phyloP scores from a whole-genome alignment of 805 yeast species.

The Hemisphaericaspora nanyangensis region DNA sequence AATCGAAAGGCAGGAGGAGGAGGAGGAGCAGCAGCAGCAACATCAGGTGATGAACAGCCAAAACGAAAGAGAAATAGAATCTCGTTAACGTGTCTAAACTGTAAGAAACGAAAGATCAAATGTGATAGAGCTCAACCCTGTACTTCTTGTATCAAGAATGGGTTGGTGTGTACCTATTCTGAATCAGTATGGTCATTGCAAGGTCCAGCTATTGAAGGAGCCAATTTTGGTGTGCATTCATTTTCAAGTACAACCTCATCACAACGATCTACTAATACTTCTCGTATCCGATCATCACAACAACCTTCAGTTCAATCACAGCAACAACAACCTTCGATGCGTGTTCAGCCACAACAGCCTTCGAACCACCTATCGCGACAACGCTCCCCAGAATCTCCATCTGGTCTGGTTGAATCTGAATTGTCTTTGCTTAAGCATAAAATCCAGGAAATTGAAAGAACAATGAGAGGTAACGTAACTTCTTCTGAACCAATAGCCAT shows the following conservation, averaged over 20 bases:
- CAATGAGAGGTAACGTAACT: not conserved
- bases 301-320: not conserved
- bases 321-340: not conserved
- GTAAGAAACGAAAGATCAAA: slow-evolving; percentile 34
- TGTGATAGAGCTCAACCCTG: slow-evolving; percentile 38
- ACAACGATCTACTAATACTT: not conserved
- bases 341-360: too few relatives aligned
- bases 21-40: not conserved
- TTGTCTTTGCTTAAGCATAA: slow-evolving; percentile 1
- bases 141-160: slow-evolving; percentile 25
- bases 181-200: slow-evolving; percentile 10
- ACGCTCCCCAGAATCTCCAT: too few relatives aligned
- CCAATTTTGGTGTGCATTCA: not conserved
- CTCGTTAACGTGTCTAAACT: slow-evolving; percentile 30
- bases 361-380: too few relatives aligned
- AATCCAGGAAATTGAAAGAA: not conserved
- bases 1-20: not conserved
- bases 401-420: not conserved
- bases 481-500: not conserved
- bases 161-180: slow-evolving; percentile 21
- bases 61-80: slow-evolving; percentile 21
- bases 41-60: not conserved
- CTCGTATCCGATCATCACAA: not conserved
- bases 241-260: not conserved
- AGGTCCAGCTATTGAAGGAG: not conserved